Conservation (phyloP, 352 stramenopile species). For the Thalassiosira pacifica region DNA sequence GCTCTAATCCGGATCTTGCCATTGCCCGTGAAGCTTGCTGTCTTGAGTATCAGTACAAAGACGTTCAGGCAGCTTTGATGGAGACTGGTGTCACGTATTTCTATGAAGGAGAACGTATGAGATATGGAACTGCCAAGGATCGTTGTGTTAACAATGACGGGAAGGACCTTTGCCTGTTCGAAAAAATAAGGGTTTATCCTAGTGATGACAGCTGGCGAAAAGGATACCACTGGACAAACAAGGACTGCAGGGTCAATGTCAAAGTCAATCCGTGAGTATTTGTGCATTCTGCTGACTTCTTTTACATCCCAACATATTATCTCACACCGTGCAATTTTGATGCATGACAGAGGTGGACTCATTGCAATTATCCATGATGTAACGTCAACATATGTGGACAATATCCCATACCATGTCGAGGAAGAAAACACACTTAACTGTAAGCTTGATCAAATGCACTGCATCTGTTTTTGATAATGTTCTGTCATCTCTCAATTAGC, state of each 20-base stretch:
- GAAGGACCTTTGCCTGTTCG: slow-evolving; percentile 47
- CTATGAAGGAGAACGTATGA: slow-evolving; percentile 49
- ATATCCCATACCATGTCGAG: slow-evolving; percentile 55
- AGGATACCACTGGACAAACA: slow-evolving; percentile 71
- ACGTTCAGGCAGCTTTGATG: slow-evolving; percentile 11
- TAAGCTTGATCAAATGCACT: slow-evolving; percentile 21
- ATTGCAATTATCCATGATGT: slow-evolving; percentile 69
- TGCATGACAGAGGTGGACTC: slow-evolving; percentile 52
- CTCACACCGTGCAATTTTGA: slow-evolving; percentile 2
- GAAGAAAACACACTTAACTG: slow-evolving; percentile 65
- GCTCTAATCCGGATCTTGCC: slow-evolving; percentile 32
- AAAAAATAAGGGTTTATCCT: slow-evolving; percentile 16
- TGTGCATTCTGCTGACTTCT: neutral
- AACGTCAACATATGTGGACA: slow-evolving; percentile 37
- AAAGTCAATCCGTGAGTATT: slow-evolving; percentile 69
- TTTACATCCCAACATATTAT: slow-evolving; percentile 2
- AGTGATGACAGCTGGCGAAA: slow-evolving; percentile 45
- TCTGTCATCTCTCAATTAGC: neutral
- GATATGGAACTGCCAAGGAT: slow-evolving; percentile 22
- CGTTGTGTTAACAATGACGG: slow-evolving; percentile 22
- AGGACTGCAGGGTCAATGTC: slow-evolving; percentile 67
- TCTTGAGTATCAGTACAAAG: slow-evolving; percentile 15
- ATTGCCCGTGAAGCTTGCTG: slow-evolving; percentile 40
- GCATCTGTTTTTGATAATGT: too few species aligned
- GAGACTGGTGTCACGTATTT: slow-evolving; percentile 26